A percentile compares a stretch with the other conserved stretches of the same genome.
These are phyloP conservation scores for Lepiota brunneoincarnata DNA, from an alignment of 768 basidiomycete genomes.

Conservation along the genomic window DNA sequence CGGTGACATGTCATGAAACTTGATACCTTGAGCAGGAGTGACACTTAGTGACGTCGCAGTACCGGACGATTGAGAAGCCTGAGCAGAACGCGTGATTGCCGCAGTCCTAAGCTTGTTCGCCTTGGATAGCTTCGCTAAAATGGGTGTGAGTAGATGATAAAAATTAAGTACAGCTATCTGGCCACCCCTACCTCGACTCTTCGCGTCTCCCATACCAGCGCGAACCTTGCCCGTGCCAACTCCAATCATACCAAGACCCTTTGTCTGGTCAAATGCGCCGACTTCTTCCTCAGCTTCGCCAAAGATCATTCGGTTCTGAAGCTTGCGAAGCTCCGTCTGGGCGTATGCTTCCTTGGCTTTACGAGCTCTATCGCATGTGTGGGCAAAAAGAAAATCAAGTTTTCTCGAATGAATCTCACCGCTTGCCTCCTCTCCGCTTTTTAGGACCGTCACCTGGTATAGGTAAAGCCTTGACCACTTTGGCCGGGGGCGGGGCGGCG, in stretches of 20 bases:
- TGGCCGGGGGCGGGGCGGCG: slow-evolving; percentile 90
- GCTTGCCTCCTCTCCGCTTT: slow-evolving; percentile 93
- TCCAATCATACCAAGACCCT: slow-evolving; percentile 97
- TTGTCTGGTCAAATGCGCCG: slow-evolving; percentile 96
- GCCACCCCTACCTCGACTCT: slow-evolving; percentile 74
- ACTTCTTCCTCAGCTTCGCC: slow-evolving; percentile 96
- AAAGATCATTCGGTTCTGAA: slow-evolving; percentile 96
- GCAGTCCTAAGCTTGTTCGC: slow-evolving; percentile 89
- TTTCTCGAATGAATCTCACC: slow-evolving; percentile 43
- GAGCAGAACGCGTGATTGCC: slow-evolving; percentile 74
- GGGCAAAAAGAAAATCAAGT: neutral
- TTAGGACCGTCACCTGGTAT: slow-evolving; percentile 94
- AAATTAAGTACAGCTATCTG: neutral
- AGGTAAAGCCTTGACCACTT: slow-evolving; percentile 90
- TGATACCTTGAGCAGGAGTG: slow-evolving; percentile 89
- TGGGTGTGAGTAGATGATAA: neutral
- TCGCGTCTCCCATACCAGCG: slow-evolving; percentile 82
- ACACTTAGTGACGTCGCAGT: slow-evolving; percentile 91
- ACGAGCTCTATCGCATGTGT: slow-evolving; percentile 60
- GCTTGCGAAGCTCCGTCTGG: slow-evolving; percentile 92
- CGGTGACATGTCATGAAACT: slow-evolving; percentile 2
- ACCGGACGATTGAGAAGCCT: slow-evolving; percentile 64
- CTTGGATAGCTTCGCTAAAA: slow-evolving; percentile 90
- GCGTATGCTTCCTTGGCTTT: slow-evolving; percentile 99
- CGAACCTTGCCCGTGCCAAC: slow-evolving; percentile 84